Evolutionary conservation across 345 rosid species (phyloP).

Genomic region (Heritiera fomes): DNA sequence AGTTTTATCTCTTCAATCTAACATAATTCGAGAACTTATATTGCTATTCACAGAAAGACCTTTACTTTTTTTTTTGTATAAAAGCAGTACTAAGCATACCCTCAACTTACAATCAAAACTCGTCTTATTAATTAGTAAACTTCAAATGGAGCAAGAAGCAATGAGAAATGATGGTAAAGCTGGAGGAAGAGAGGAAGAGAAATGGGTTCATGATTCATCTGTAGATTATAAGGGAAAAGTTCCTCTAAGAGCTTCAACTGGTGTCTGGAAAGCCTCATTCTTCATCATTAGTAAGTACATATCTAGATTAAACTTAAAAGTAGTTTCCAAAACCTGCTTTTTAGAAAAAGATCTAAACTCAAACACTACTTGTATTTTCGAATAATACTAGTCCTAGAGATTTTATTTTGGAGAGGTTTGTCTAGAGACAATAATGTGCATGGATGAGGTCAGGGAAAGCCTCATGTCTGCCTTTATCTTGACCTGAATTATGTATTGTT

Average conservation of each 20-base stretch:
- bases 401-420: neutral
- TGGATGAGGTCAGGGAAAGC: neutral
- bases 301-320: neutral
- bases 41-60: neutral
- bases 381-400: neutral
- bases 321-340: neutral
- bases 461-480: slow-evolving; percentile 1
- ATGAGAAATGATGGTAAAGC: neutral
- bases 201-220: slow-evolving; percentile 66
- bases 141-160: slow-evolving; percentile 3
- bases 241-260: slow-evolving; percentile 61
- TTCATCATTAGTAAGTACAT: slow-evolving; percentile 55
- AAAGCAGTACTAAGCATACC: slow-evolving; percentile 1
- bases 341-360: neutral
- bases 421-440: neutral
- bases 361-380: neutral
- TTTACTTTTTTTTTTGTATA: slow-evolving; percentile 11
- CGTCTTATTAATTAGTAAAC: neutral
- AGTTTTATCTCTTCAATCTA: neutral
- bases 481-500: neutral
- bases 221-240: slow-evolving; percentile 52
- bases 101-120: neutral
- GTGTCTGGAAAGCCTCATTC: slow-evolving; percentile 69
- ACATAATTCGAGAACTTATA: neutral
- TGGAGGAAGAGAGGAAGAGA: slow-evolving; percentile 29